phyloP scores from a whole-genome alignment of 345 rosid genomes.

The Eucalyptus sp. region DNA sequence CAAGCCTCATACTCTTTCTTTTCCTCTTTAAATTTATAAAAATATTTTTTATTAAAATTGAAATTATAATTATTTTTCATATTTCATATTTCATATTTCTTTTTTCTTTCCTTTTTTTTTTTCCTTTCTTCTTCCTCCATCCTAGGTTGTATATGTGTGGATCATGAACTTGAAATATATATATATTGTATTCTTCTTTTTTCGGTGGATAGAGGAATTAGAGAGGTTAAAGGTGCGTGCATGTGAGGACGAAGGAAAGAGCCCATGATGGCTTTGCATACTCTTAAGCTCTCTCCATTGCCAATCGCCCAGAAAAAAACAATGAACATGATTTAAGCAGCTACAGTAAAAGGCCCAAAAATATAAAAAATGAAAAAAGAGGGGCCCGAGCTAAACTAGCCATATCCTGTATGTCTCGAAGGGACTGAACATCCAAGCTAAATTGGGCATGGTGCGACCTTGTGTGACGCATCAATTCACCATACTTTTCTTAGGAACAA shows the following conservation, averaged over 20 bases:
- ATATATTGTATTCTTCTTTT: too few relatives aligned
- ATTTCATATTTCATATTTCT: rapidly evolving
- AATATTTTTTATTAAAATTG: too few relatives aligned
- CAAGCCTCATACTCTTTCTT: too few relatives aligned
- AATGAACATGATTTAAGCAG: not conserved
- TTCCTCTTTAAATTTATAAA: rapidly evolving
- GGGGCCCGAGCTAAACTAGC: rapidly evolving
- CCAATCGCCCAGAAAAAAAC: not conserved
- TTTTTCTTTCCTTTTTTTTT: rapidly evolving
- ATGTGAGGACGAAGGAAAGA: not conserved
- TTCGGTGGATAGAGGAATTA: too few relatives aligned
- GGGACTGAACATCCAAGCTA: rapidly evolving
- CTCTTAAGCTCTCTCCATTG: not conserved
- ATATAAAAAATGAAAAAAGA: not conserved
- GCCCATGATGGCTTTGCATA: not conserved
- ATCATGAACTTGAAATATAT: not conserved
- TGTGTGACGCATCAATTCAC: rapidly evolving
- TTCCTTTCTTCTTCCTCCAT: too few relatives aligned
- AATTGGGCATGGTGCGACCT: rapidly evolving
- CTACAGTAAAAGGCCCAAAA: not conserved
- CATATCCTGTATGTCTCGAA: too few relatives aligned
- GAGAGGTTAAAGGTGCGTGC: too few relatives aligned
- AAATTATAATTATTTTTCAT: too few relatives aligned
- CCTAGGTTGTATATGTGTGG: not conserved
- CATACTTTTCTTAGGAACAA: rapidly evolving